Evolutionary conservation across 179 eudicot species (phyloP).

Genomic region (Amaranthus tricolor): DNA sequence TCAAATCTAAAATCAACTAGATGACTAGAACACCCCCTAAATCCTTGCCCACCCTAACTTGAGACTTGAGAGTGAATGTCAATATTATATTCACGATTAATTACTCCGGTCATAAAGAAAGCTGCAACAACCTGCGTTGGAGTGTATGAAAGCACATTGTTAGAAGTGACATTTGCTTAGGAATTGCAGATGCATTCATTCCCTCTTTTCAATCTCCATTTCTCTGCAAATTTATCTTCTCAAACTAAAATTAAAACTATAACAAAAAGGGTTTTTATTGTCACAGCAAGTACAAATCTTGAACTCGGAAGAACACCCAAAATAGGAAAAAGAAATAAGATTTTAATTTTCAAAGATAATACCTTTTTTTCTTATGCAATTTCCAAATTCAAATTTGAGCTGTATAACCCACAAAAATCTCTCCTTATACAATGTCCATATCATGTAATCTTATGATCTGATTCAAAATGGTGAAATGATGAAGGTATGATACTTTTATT

Average conservation of each 20-base stretch:
- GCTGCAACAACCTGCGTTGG: conserved; percentile 19
- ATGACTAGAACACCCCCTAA: too few relatives aligned
- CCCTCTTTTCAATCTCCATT: neutral
- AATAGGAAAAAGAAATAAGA: neutral
- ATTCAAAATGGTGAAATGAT: conserved; percentile 15
- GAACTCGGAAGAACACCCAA: neutral
- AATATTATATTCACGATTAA: neutral
- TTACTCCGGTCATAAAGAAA: conserved; percentile 7
- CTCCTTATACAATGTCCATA: neutral
- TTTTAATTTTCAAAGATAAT: too few relatives aligned
- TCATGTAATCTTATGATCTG: conserved; percentile 5
- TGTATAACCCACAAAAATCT: neutral
- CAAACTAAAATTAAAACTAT: neutral
- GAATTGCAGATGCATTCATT: conserved; percentile 5
- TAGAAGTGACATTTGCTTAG: conserved; percentile 15
- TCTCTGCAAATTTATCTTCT: neutral
- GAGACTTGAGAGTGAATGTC: neutral
- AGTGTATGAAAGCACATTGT: conserved; percentile 17
- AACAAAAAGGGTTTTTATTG: neutral
- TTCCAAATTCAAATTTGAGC: neutral
- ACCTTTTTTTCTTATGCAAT: conserved; percentile 1
- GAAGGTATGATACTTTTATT: conserved; percentile 25
- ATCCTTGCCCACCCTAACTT: neutral
- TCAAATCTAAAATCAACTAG: too few relatives aligned
- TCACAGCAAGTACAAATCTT: neutral